phyloP scores from a whole-genome alignment of 2,329 filamentous ascomycete genomes.

The Nigrospora osmanthi region DNA sequence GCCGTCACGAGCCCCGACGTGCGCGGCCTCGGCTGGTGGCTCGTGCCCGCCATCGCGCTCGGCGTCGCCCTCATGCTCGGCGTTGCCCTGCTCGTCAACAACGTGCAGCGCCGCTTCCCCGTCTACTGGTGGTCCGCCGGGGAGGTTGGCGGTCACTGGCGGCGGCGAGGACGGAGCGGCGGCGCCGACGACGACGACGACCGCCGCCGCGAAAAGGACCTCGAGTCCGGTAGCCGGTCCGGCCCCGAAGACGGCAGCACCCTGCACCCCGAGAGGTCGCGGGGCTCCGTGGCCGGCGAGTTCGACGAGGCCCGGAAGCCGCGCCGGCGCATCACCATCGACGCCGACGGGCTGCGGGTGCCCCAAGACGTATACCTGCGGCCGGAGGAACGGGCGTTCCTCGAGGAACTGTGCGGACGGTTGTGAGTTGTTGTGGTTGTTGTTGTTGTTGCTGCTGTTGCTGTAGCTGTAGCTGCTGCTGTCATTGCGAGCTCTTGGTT shows the following conservation, averaged over 20 bases:
- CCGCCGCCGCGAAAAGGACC: no score
- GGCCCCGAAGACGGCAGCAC: not conserved
- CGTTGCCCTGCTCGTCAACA: slow-evolving; percentile 60
- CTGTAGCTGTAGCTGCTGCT: no score
- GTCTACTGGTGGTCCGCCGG: slow-evolving; percentile 61
- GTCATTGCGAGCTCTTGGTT: not conserved
- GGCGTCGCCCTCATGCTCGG: slow-evolving; percentile 53
- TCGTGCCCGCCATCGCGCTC: slow-evolving; percentile 56
- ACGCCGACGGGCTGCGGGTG: not conserved
- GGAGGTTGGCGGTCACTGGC: slow-evolving; percentile 9
- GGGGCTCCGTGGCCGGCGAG: no score
- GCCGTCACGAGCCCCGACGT: slow-evolving; percentile 52
- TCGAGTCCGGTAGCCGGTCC: no score
- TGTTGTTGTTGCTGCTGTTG: no score
- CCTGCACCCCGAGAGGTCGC: not conserved
- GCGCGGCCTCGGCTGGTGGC: slow-evolving; percentile 56
- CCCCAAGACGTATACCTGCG: not conserved
- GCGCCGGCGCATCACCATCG: not conserved
- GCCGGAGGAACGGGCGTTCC: not conserved
- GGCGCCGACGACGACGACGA: not conserved
- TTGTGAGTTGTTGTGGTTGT: not conserved
- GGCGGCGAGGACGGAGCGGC: not conserved
- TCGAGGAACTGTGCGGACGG: slow-evolving; percentile 1
- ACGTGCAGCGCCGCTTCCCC: slow-evolving; percentile 59
- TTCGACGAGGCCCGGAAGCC: not conserved